Evolutionary conservation across 768 basidiomycete genomes (phyloP).

Genomic region (Leccinum longicurvipes): DNA sequence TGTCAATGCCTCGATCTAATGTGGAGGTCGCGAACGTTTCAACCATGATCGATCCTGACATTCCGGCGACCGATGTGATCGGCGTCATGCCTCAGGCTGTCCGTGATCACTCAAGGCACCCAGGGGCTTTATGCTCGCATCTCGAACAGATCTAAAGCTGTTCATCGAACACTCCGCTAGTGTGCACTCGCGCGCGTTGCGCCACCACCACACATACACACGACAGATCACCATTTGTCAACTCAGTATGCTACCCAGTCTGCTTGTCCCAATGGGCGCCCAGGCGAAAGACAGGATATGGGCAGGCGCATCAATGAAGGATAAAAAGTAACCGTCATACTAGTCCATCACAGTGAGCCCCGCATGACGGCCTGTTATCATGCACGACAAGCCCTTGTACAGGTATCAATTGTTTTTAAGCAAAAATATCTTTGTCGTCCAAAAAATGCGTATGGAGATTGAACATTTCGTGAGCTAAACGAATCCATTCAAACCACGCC

Average conservation of each 20-base stretch:
- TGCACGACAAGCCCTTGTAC: too few species aligned
- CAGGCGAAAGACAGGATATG: too few species aligned
- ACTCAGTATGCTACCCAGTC: neutral
- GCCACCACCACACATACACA: neutral
- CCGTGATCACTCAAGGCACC: neutral
- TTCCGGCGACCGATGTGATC: neutral
- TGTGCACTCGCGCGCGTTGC: neutral
- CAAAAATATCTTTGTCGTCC: too few species aligned
- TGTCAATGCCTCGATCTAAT: neutral
- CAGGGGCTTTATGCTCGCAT: neutral
- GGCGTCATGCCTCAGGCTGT: too few species aligned
- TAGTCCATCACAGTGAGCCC: too few species aligned
- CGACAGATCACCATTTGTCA: neutral
- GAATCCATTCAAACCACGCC: too few species aligned
- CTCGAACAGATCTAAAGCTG: neutral
- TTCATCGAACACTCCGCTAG: neutral
- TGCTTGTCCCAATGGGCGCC: neutral
- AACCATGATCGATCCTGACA: neutral
- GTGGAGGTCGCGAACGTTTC: neutral
- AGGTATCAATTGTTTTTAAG: too few species aligned
- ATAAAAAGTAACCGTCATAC: too few species aligned
- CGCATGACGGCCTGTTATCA: too few species aligned
- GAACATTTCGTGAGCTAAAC: too few species aligned
- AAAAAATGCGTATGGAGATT: too few species aligned
- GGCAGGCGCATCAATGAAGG: too few species aligned